A percentile compares a stretch with the other conserved stretches of the same genome.
Conservation (phyloP, 768 basidiomycete species). For the Calocera cornea region DNA sequence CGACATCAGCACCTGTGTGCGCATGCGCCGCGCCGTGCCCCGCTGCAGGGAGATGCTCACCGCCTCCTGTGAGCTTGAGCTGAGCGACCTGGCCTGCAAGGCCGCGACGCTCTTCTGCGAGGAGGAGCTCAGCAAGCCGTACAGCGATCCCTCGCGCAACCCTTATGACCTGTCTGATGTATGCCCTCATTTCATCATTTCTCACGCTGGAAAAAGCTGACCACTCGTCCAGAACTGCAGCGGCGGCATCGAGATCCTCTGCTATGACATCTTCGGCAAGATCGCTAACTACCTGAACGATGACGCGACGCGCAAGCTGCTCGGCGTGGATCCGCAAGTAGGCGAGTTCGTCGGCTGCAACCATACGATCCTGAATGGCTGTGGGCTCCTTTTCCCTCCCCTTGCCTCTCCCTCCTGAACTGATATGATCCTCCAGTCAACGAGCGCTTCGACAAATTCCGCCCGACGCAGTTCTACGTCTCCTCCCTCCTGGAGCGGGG, state of each 20-base stretch:
- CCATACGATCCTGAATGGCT: conserved; percentile 34
- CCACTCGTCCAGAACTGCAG: conserved; percentile 34
- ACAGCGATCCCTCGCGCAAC: neutral
- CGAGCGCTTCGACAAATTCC: neutral
- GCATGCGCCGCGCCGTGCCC: conserved; percentile 29
- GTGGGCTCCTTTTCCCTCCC: conserved; percentile 40
- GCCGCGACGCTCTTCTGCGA: conserved; percentile 10
- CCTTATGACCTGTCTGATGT: neutral
- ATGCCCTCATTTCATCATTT: neutral
- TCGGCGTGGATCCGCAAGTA: conserved; percentile 43
- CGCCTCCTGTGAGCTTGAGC: conserved; percentile 8
- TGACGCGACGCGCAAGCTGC: conserved; percentile 35
- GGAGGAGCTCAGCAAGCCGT: neutral
- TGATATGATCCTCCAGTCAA: neutral
- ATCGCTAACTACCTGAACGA: conserved; percentile 51
- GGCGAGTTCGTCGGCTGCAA: conserved; percentile 49
- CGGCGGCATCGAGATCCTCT: conserved; percentile 43
- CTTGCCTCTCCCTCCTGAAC: conserved; percentile 26
- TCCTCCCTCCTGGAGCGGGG: conserved; percentile 41
- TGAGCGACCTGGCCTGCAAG: conserved; percentile 7
- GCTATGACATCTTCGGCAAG: conserved; percentile 28
- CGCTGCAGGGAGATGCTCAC: conserved; percentile 48
- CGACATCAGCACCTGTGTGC: conserved; percentile 11
- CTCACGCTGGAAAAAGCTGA: neutral
- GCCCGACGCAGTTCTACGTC: conserved; percentile 27